Conservation (phyloP, 768 basidiomycete genomes). For the Xerocomus spinulosus region DNA sequence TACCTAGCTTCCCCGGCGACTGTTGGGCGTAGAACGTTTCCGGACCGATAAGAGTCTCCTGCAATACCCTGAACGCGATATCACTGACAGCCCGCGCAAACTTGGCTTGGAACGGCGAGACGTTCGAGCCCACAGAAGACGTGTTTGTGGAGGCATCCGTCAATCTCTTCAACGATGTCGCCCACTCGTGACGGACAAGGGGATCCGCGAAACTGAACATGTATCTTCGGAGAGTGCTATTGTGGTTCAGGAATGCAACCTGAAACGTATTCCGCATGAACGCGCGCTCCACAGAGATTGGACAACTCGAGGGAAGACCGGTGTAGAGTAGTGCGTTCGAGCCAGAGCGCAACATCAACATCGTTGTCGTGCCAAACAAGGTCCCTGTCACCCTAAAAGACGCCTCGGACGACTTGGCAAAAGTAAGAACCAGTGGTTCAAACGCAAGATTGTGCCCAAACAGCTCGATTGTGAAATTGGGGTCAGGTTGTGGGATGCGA, state of each 20-base stretch:
- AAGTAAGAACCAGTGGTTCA: constrained; percentile 80
- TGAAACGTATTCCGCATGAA: constrained; percentile 99
- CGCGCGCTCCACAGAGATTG: constrained; percentile 78
- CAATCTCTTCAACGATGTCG: constrained; percentile 59
- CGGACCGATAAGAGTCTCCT: constrained; percentile 69
- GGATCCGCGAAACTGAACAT: constrained; percentile 92
- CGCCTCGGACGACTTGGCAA: constrained; percentile 70
- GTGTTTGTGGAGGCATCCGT: constrained; percentile 46
- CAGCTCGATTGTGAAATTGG: constrained; percentile 76
- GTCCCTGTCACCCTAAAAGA: constrained; percentile 91
- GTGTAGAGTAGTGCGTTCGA: constrained; percentile 79
- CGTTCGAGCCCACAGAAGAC: constrained; percentile 24
- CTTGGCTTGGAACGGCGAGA: constrained; percentile 36
- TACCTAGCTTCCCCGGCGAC: constrained; percentile 29
- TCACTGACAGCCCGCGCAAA: constrained; percentile 65
- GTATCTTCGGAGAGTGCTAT: constrained; percentile 73
- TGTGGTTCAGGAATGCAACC: constrained; percentile 71
- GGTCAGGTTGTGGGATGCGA: constrained; percentile 79
- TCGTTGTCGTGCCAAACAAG: constrained; percentile 73
- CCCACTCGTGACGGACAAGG: constrained; percentile 71
- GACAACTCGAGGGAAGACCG: constrained; percentile 73
- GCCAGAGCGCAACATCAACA: constrained; percentile 82
- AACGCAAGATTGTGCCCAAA: constrained; percentile 85
- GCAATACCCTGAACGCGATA: constrained; percentile 78
- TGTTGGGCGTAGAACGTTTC: constrained; percentile 19